Percentiles rank a stretch among this genome's conserved stretches.
Conservation (phyloP, 257 asterid species). For the Solanum boliviense region DNA sequence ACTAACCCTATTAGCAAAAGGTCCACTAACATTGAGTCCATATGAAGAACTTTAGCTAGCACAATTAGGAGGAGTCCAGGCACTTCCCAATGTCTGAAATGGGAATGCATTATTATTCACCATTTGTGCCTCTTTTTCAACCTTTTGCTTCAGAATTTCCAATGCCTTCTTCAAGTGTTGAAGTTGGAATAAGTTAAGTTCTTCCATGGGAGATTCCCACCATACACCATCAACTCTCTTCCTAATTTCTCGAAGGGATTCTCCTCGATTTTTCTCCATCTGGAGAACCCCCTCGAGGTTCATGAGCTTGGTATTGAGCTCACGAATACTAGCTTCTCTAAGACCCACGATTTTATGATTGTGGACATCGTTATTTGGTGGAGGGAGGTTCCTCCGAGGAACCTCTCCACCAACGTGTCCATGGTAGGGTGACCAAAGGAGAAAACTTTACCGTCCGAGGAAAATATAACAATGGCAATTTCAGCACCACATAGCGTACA, state of each 20-base stretch:
- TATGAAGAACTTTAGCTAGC: neutral
- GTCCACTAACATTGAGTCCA: neutral
- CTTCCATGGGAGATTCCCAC: slow-evolving; percentile 13
- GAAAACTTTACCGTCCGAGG: slow-evolving; percentile 32
- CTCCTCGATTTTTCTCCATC: no score
- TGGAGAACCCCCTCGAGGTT: no score
- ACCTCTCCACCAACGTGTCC: slow-evolving; percentile 11
- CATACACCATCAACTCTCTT: neutral
- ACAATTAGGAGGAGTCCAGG: neutral
- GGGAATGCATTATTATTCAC: neutral
- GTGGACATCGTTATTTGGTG: no score
- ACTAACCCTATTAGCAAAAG: neutral
- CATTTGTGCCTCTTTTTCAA: neutral
- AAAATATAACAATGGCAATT: slow-evolving; percentile 36
- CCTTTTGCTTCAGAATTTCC: neutral
- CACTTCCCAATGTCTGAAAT: neutral
- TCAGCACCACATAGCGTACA: slow-evolving; percentile 32
- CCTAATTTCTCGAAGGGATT: no score
- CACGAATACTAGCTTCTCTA: no score
- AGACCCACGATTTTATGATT: no score
- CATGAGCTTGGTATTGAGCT: no score
- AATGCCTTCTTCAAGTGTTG: neutral
- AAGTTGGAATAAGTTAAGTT: slow-evolving; percentile 2
- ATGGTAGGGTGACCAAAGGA: slow-evolving; percentile 50
- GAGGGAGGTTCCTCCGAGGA: no score